Evolutionary conservation across 352 stramenopile species (phyloP), one percentile per base, ranked within the genome.

Genomic region (Globisporangium paddicum): DNA sequence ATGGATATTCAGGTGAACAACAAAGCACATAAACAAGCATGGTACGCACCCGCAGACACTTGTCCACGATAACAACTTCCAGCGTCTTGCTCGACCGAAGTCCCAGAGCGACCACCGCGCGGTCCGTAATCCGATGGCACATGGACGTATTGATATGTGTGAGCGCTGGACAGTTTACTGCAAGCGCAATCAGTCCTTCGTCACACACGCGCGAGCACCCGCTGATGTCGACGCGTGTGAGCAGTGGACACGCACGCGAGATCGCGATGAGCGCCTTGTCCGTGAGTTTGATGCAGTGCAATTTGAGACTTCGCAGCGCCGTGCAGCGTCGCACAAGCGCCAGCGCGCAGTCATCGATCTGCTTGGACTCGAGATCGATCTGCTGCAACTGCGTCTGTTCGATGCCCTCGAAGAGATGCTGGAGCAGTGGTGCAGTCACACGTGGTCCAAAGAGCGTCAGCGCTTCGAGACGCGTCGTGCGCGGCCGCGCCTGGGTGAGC

Each of bases 231-330:
- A 96, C 60, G 3, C 50, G 56, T 10, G 60, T 57, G 1, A 97
- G 77, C 3, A 71, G 59, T 0, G 26, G 26, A 30, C 81, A 86
- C 0, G 62, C 37, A 2, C 51, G 66, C 3, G 78, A 73, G 38
- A 93, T 83, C 19, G 44, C 37, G 8, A 75, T 26, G 1, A 93
- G 58, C 21, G 75, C 71, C 3, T 51, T 38, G 54, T 85, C 73
- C 5, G 78, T 89, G 59, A 91, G 78, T 42, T 90, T 91, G 61
- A 93, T 86, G 59, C 83, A 93, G 61, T 85, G 72, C 23, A 93
- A 59, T 21, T 57, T 55, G 23, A 93, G 62, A 5, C 55, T 63
- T 1, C 52, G 64, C 3, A 91, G 68, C 38, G 64, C 44, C 8
- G 30, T 49, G 44, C 74, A 90, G 19, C 52, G 55, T 34, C 68